Conservation (phyloP, 129 eudicot species). For the Helichrysum umbraculigerum region DNA sequence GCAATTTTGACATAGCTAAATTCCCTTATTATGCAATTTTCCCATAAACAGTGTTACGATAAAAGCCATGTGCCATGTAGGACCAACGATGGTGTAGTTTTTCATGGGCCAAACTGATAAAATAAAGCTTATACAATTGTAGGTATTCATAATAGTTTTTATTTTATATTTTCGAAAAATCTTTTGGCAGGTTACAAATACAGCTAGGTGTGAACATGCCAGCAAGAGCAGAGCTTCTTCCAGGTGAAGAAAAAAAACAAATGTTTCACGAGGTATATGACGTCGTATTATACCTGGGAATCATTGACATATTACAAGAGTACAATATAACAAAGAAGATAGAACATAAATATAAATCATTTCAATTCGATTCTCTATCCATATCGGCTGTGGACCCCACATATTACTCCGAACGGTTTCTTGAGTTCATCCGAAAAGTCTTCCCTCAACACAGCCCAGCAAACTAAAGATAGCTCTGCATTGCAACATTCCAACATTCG, state of each 20-base stretch:
- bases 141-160: background rate
- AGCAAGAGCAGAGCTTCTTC: conserved; percentile 85
- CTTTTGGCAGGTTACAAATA: conserved; percentile 69
- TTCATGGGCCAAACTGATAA: background rate
- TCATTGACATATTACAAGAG: conserved; percentile 91
- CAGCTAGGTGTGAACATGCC: conserved; percentile 98
- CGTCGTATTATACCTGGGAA: conserved; percentile 85
- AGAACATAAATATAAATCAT: conserved; percentile 81
- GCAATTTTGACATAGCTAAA: no score
- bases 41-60: no score
- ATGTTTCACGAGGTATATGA: conserved; percentile 80
- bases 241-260: conserved; percentile 45
- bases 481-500: background rate
- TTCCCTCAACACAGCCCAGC: conserved; percentile 54
- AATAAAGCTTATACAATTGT: background rate
- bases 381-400: conserved; percentile 86
- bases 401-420: conserved; percentile 74
- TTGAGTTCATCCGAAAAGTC: conserved; percentile 76
- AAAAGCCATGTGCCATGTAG: background rate
- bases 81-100: background rate
- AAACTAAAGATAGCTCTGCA: conserved; percentile 28
- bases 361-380: conserved; percentile 77
- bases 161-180: background rate
- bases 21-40: no score
- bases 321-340: conserved; percentile 84